A percentile compares a stretch with the other conserved stretches of the same genome.
phyloP scores from a whole-genome alignment of 2,329 filamentous ascomycete species.

The Grosmannia huntii region DNA sequence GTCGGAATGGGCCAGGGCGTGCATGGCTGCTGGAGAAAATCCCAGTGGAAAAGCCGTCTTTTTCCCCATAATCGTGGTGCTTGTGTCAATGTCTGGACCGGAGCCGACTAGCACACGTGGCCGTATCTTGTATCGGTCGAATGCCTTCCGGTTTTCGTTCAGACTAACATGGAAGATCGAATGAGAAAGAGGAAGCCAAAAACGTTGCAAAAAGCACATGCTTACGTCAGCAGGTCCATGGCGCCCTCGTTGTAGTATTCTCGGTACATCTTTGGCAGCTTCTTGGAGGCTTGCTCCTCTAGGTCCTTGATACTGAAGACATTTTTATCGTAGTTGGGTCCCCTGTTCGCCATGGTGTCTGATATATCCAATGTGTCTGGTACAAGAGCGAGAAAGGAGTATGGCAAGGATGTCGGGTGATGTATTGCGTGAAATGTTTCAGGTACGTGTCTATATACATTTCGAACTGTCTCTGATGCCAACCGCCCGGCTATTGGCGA shows the following conservation, averaged over 20 bases:
- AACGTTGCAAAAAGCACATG: neutral
- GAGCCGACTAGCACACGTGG: slow-evolving; percentile 26
- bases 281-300: slow-evolving; percentile 1
- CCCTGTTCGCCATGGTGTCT: slow-evolving; percentile 2
- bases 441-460: neutral
- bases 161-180: slow-evolving; percentile 17
- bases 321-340: neutral
- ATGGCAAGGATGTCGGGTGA: neutral
- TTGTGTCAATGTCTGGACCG: neutral
- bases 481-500: neutral
- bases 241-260: slow-evolving; percentile 47
- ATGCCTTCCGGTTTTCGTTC: slow-evolving; percentile 40
- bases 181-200: neutral
- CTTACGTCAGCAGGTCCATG: slow-evolving; percentile 36
- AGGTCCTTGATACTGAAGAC: slow-evolving; percentile 4
- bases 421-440: neutral
- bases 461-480: neutral
- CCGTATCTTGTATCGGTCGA: slow-evolving; percentile 33
- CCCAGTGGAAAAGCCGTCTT: slow-evolving; percentile 34
- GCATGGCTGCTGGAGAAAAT: slow-evolving; percentile 39
- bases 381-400: neutral
- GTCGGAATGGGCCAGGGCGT: slow-evolving; percentile 36
- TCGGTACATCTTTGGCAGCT: slow-evolving; percentile 5
- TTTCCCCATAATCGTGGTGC: slow-evolving; percentile 29
- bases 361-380: neutral